phyloP scores from a whole-genome alignment of 108 stramenopile species.

The Nitzschia palea region DNA sequence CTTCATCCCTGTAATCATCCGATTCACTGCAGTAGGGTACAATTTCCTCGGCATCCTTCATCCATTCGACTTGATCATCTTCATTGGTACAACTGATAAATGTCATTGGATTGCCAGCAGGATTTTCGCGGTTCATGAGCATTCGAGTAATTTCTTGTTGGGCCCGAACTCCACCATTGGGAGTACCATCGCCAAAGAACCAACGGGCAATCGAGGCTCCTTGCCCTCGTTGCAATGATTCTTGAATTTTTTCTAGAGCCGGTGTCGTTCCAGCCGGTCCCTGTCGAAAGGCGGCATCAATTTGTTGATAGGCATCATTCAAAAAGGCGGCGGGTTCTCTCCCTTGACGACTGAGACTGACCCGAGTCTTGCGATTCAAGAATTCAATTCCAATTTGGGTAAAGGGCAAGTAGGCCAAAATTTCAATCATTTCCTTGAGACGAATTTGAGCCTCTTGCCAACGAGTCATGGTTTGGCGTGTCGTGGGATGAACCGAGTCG shows the following conservation, averaged over 20 bases:
- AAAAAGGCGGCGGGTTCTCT: conserved; percentile 35
- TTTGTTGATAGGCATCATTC: conserved; percentile 29
- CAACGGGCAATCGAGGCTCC: conserved; percentile 42
- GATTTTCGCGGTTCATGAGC: conserved; percentile 39
- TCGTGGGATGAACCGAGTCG: conserved; percentile 34
- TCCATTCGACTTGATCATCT: conserved; percentile 62
- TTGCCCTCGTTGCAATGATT: conserved; percentile 37
- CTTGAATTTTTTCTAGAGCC: conserved; percentile 41
- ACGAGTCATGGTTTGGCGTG: conserved; percentile 17
- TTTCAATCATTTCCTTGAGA: conserved; percentile 51
- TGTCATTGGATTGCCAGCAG: conserved; percentile 45
- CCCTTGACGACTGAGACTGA: conserved; percentile 32
- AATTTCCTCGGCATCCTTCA: conserved; percentile 59
- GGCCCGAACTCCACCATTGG: conserved; percentile 47
- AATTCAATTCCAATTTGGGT: conserved; percentile 42
- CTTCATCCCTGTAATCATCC: conserved; percentile 50
- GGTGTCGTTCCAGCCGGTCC: conserved; percentile 47
- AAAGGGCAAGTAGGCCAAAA: conserved; percentile 47
- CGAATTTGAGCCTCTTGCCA: conserved; percentile 46
- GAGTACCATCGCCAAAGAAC: conserved; percentile 53
- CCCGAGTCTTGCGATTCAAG: conserved; percentile 40
- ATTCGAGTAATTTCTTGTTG: conserved; percentile 35
- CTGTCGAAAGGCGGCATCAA: conserved; percentile 36
- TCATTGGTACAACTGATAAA: conserved; percentile 54
- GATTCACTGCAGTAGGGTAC: conserved; percentile 50